phyloP scores from a whole-genome alignment of 1,284 basidiomycete genomes.

The Microbotryum lychnidis-dioicae region DNA sequence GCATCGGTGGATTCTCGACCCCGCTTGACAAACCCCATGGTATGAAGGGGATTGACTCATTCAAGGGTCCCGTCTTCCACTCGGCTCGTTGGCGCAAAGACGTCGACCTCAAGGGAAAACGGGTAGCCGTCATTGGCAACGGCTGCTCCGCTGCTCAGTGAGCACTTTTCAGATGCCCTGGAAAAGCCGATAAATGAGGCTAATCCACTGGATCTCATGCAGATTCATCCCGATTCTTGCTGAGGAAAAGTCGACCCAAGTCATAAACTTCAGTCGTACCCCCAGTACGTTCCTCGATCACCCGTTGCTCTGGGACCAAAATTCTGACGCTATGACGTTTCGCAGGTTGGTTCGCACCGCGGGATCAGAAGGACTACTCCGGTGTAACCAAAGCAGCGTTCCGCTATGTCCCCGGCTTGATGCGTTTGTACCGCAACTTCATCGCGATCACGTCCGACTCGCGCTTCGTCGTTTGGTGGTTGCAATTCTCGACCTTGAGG shows the following conservation, averaged over 20 bases:
- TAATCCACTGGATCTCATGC: conserved; percentile 17
- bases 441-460: conserved; percentile 14
- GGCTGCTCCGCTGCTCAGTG: conserved; percentile 35
- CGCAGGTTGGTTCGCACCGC: conserved; percentile 16
- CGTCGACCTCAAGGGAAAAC: conserved; percentile 37
- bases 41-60: conserved; percentile 27
- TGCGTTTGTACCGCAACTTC: conserved; percentile 7
- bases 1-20: conserved; percentile 22
- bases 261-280: conserved; percentile 22
- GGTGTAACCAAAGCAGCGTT: conserved; percentile 2
- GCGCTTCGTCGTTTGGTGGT: conserved; percentile 17
- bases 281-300: conserved; percentile 15
- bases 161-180: conserved; percentile 17
- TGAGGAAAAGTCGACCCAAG: conserved; percentile 15
- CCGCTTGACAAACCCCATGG: conserved; percentile 16
- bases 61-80: conserved; percentile 37
- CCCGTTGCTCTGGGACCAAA: background rate
- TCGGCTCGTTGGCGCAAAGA: conserved; percentile 39
- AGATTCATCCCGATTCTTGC: conserved; percentile 26
- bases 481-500: conserved; percentile 19
- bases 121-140: conserved; percentile 37
- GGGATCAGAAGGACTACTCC: conserved; percentile 3
- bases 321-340: conserved; percentile 18
- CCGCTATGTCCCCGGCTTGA: conserved; percentile 5
- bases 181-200: background rate